phyloP scores from a whole-genome alignment of 2,329 filamentous ascomycete species.

The Colletotrichum spinosum region DNA sequence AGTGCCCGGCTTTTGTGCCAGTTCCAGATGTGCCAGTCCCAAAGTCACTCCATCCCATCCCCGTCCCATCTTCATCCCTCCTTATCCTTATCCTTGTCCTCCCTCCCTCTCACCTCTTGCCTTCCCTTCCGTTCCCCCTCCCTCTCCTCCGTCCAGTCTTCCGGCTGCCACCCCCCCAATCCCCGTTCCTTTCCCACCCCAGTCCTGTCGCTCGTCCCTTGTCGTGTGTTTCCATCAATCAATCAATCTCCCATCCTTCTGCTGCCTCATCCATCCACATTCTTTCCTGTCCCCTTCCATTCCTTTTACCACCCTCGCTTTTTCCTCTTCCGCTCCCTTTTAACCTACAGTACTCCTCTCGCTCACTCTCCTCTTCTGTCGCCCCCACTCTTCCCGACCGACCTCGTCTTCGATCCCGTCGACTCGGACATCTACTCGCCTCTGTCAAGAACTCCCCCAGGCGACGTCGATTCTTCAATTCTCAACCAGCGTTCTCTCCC shows the following conservation, averaged over 20 bases:
- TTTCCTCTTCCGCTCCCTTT: slow-evolving; percentile 33
- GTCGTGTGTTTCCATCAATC: slow-evolving; percentile 40
- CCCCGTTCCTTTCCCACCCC: slow-evolving; percentile 17
- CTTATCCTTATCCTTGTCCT: slow-evolving; percentile 8
- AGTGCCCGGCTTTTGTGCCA: slow-evolving; percentile 26
- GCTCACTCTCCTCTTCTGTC: slow-evolving; percentile 32
- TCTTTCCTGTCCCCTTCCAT: slow-evolving; percentile 39
- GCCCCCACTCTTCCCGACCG: slow-evolving; percentile 32
- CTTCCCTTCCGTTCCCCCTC: background rate
- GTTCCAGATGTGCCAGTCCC: slow-evolving; percentile 30
- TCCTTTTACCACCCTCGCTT: slow-evolving; percentile 39
- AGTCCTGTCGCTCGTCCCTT: slow-evolving; percentile 27
- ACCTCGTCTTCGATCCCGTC: slow-evolving; percentile 34
- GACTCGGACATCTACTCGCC: slow-evolving; percentile 36
- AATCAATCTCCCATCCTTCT: slow-evolving; percentile 39
- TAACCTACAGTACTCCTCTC: slow-evolving; percentile 27
- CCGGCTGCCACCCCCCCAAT: slow-evolving; percentile 22
- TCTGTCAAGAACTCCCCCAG: slow-evolving; percentile 37
- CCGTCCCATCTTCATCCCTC: slow-evolving; percentile 29
- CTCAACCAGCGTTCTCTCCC: slow-evolving; percentile 24
- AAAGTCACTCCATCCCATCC: slow-evolving; percentile 18
- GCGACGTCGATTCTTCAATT: slow-evolving; percentile 38
- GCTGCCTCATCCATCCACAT: slow-evolving; percentile 38
- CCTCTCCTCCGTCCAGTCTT: slow-evolving; percentile 6
- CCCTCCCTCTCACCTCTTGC: slow-evolving; percentile 3